Conservation (phyloP, 345 rosid genomes). For the Pistacia atlantica region DNA sequence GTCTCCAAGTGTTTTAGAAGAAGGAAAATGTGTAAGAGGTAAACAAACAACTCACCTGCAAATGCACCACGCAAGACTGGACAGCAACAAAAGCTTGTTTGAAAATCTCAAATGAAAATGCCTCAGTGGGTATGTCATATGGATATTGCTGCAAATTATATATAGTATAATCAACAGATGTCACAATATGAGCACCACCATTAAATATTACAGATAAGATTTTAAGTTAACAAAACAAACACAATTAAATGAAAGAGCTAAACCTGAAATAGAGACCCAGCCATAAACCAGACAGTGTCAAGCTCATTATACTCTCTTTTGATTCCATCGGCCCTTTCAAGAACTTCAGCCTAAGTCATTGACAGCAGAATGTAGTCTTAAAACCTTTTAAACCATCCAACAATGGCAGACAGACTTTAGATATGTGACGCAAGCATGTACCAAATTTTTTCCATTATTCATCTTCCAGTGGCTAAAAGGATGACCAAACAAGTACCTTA, state of each 20-base stretch:
- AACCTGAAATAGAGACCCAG: slow-evolving; percentile 98
- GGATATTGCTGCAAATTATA: slow-evolving; percentile 87
- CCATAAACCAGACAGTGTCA: slow-evolving; percentile 99
- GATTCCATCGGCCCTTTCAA: slow-evolving; percentile 87
- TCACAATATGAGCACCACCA: slow-evolving; percentile 6
- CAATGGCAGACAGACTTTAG: slow-evolving; percentile 1
- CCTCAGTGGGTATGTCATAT: slow-evolving; percentile 94
- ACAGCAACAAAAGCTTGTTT: slow-evolving; percentile 96
- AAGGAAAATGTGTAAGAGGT: neutral
- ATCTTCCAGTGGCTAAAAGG: neutral
- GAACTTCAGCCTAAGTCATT: slow-evolving; percentile 72
- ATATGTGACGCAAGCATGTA: neutral
- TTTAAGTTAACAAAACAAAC: neutral
- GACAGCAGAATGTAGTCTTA: slow-evolving; percentile 23
- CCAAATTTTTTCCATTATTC: neutral
- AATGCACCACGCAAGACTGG: slow-evolving; percentile 98
- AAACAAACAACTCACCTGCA: slow-evolving; percentile 58
- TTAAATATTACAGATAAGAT: slow-evolving; percentile 7
- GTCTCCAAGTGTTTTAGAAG: neutral
- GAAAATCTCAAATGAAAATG: slow-evolving; percentile 88
- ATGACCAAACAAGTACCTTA: slow-evolving; percentile 50
- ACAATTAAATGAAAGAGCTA: slow-evolving; percentile 8
- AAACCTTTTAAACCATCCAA: slow-evolving; percentile 17
- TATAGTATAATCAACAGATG: slow-evolving; percentile 11
- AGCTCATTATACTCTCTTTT: slow-evolving; percentile 93